These are phyloP conservation scores for Ustilago shanxiensis DNA, from an alignment of 1,284 basidiomycete genomes.

Conservation along the genomic window DNA sequence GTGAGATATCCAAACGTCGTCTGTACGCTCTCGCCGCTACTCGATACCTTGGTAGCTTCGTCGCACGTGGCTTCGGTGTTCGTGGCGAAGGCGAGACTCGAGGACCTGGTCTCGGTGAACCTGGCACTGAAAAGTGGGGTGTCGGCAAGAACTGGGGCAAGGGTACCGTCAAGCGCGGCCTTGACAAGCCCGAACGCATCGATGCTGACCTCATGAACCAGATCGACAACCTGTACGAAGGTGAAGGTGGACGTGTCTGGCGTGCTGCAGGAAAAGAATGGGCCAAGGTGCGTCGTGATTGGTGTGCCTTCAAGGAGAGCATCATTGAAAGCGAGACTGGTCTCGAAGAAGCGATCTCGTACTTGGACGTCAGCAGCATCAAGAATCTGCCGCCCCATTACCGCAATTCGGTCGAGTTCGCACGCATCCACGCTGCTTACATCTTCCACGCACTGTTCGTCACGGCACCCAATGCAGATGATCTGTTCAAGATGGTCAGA, in stretches of 20 bases:
- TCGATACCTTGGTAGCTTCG: slow-evolving; percentile 66
- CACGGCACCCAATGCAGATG: slow-evolving; percentile 61
- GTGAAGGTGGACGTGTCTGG: slow-evolving; percentile 56
- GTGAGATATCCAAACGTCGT: slow-evolving; percentile 60
- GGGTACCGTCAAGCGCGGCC: slow-evolving; percentile 68
- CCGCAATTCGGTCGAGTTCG: slow-evolving; percentile 65
- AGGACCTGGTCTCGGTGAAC: slow-evolving; percentile 64
- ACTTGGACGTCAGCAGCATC: slow-evolving; percentile 62
- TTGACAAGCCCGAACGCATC: slow-evolving; percentile 63
- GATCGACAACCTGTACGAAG: slow-evolving; percentile 62
- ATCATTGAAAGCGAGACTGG: slow-evolving; percentile 68
- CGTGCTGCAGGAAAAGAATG: slow-evolving; percentile 61
- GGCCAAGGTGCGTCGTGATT: slow-evolving; percentile 51
- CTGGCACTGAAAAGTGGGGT: slow-evolving; percentile 66
- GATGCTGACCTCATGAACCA: slow-evolving; percentile 46
- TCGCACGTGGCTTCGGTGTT: slow-evolving; percentile 65
- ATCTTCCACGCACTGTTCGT: slow-evolving; percentile 66
- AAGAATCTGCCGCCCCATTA: slow-evolving; percentile 63
- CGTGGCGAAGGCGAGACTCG: slow-evolving; percentile 64
- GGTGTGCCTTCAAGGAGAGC: slow-evolving; percentile 64
- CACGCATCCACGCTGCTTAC: slow-evolving; percentile 63
- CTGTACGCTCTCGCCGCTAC: slow-evolving; percentile 59
- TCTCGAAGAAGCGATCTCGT: slow-evolving; percentile 60
- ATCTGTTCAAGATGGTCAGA: slow-evolving; percentile 63
- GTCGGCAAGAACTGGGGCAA: slow-evolving; percentile 69